Percentiles rank a stretch among this genome's conserved stretches.
phyloP scores from a whole-genome alignment of 108 stramenopile species.

The Fragilaria crotonensis region DNA sequence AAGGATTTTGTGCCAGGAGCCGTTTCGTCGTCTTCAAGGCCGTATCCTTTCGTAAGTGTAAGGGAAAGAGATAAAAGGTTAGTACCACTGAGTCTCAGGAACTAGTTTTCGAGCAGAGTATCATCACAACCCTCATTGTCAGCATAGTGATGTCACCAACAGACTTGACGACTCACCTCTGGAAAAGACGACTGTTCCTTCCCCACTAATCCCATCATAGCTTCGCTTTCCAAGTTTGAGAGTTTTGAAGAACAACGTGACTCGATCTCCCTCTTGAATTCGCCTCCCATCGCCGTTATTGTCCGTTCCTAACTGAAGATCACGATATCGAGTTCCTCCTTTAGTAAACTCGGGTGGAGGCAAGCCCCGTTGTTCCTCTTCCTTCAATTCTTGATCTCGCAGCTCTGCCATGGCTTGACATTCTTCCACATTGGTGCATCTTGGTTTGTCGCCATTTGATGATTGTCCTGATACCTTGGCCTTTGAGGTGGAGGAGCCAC shows the following conservation, averaged over 20 bases:
- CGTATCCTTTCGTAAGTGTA: slow-evolving; percentile 43
- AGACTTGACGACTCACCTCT: slow-evolving; percentile 29
- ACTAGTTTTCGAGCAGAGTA: not conserved
- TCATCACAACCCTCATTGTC: not conserved
- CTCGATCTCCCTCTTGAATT: slow-evolving; percentile 51
- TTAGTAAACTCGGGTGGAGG: slow-evolving; percentile 30
- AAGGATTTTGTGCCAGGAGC: slow-evolving; percentile 54
- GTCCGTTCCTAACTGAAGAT: slow-evolving; percentile 24
- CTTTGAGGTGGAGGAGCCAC: slow-evolving; percentile 64
- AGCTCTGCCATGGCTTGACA: slow-evolving; percentile 70
- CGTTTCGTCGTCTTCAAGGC: slow-evolving; percentile 79
- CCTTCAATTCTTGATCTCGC: slow-evolving; percentile 26
- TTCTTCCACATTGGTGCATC: slow-evolving; percentile 82
- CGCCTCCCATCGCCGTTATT: not conserved
- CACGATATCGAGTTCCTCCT: slow-evolving; percentile 47
- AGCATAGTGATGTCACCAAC: no score
- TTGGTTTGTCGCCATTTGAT: slow-evolving; percentile 23
- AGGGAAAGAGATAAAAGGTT: not conserved
- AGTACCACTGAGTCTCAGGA: not conserved
- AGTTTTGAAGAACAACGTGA: slow-evolving; percentile 60
- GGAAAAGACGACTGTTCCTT: slow-evolving; percentile 82
- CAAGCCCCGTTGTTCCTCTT: slow-evolving; percentile 19
- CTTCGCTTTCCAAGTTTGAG: slow-evolving; percentile 80
- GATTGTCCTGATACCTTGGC: slow-evolving; percentile 7
- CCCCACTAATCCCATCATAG: slow-evolving; percentile 79